phyloP scores from a whole-genome alignment of 257 asterid species.

The Nicotiana tomentosiformis region DNA sequence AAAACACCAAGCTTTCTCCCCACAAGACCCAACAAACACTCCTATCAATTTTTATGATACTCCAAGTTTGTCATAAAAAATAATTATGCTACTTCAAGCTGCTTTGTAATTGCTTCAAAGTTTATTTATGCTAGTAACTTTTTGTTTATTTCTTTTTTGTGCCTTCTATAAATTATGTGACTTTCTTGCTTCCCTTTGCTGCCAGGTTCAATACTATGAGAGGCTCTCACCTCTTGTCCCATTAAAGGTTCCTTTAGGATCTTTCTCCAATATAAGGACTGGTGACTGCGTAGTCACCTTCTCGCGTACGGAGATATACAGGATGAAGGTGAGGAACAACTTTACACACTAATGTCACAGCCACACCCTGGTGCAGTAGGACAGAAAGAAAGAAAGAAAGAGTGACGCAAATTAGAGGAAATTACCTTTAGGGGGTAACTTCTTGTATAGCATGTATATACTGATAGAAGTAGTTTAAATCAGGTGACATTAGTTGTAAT shows the following conservation, averaged over 20 bases:
- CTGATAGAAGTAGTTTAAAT: background rate
- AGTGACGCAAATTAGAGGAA: background rate
- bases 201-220: conserved; percentile 76
- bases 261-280: conserved; percentile 54
- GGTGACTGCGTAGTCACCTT: conserved; percentile 96
- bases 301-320: conserved; percentile 73
- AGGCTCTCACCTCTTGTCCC: conserved; percentile 98
- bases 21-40: no score
- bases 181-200: conserved; percentile 15
- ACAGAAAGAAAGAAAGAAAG: background rate
- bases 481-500: background rate
- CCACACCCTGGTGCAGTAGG: background rate
- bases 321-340: conserved; percentile 49
- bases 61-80: no score
- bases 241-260: conserved; percentile 58
- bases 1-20: no score
- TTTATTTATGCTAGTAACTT: background rate
- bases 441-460: background rate
- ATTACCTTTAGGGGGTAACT: background rate
- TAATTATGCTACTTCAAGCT: background rate
- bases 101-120: background rate
- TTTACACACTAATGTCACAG: background rate
- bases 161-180: background rate
- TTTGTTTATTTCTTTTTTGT: background rate
- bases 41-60: no score